Conservation (phyloP, 2,329 filamentous ascomycete species). For the Claviceps sp. region DNA sequence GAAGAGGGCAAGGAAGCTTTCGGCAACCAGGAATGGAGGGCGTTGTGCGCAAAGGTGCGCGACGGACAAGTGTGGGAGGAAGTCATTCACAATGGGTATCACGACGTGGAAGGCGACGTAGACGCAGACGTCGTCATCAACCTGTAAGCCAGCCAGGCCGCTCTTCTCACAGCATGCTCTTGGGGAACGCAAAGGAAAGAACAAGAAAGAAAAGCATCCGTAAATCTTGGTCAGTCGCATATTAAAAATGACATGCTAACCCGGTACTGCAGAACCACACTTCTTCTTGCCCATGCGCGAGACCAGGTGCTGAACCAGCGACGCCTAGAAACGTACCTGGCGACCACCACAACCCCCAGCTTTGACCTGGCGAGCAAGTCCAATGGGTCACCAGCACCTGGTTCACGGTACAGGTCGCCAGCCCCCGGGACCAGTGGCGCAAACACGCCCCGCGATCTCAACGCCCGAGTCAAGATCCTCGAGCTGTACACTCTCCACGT, state of each 20-base stretch:
- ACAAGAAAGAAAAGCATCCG: not conserved
- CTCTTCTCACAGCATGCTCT: too few species aligned
- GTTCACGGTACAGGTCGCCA: constrained; percentile 29
- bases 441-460: constrained; percentile 72
- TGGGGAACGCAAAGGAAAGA: too few species aligned
- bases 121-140: constrained; percentile 92
- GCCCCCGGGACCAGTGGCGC: constrained; percentile 47
- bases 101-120: constrained; percentile 76
- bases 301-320: constrained; percentile 76
- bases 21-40: constrained; percentile 73
- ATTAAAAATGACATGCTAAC: not conserved
- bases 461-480: constrained; percentile 76
- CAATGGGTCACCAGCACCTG: constrained; percentile 27
- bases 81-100: constrained; percentile 75
- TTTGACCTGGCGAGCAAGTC: constrained; percentile 59
- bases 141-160: constrained; percentile 44
- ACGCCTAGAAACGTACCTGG: constrained; percentile 77
- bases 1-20: constrained; percentile 86
- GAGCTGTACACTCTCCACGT: constrained; percentile 94
- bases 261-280: constrained; percentile 51
- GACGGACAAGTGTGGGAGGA: constrained; percentile 93
- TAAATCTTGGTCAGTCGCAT: too few species aligned
- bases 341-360: constrained; percentile 57
- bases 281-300: constrained; percentile 79
- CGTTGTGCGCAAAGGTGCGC: constrained; percentile 68